phyloP scores from a whole-genome alignment of 345 rosid species.

The Murraya paniculata region DNA sequence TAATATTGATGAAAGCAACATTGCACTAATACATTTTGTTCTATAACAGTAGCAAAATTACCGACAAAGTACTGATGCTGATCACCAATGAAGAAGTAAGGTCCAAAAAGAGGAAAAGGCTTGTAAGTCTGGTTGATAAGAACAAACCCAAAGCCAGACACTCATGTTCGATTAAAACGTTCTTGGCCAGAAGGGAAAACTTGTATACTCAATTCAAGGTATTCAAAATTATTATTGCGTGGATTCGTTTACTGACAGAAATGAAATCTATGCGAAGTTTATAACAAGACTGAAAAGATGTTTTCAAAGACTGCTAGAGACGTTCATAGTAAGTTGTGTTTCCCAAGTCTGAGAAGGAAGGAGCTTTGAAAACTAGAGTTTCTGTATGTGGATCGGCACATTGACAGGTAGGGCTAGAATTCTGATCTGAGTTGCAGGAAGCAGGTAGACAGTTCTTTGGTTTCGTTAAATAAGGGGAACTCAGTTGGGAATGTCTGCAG shows the following conservation, averaged over 20 bases:
- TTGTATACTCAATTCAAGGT: slow-evolving; percentile 42
- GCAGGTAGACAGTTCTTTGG: slow-evolving; percentile 40
- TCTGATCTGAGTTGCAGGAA: slow-evolving; percentile 33
- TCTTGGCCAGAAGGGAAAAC: slow-evolving; percentile 54
- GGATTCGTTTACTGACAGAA: slow-evolving; percentile 58
- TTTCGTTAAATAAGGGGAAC: slow-evolving; percentile 37
- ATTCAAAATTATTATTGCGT: slow-evolving; percentile 35
- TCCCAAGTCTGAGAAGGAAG: slow-evolving; percentile 59
- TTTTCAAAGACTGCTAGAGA: slow-evolving; percentile 35
- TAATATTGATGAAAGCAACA: slow-evolving; percentile 6
- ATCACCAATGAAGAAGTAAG: slow-evolving; percentile 46
- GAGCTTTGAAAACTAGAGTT: slow-evolving; percentile 52
- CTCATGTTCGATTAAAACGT: slow-evolving; percentile 43
- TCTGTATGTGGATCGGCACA: slow-evolving; percentile 74
- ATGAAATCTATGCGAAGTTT: slow-evolving; percentile 64
- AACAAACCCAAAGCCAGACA: slow-evolving; percentile 44
- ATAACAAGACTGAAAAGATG: slow-evolving; percentile 19
- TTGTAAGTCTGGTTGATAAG: slow-evolving; percentile 45
- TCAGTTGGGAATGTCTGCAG: slow-evolving; percentile 35
- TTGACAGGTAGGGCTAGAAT: slow-evolving; percentile 56
- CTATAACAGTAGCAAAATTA: slow-evolving; percentile 22
- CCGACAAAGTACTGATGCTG: slow-evolving; percentile 45
- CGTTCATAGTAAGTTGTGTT: slow-evolving; percentile 28
- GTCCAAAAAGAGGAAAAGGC: slow-evolving; percentile 38
- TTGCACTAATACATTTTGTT: slow-evolving; percentile 16